Evolutionary conservation across 805 yeast genomes (phyloP).

Genomic region (Scheffersomyces amazonensis): DNA sequence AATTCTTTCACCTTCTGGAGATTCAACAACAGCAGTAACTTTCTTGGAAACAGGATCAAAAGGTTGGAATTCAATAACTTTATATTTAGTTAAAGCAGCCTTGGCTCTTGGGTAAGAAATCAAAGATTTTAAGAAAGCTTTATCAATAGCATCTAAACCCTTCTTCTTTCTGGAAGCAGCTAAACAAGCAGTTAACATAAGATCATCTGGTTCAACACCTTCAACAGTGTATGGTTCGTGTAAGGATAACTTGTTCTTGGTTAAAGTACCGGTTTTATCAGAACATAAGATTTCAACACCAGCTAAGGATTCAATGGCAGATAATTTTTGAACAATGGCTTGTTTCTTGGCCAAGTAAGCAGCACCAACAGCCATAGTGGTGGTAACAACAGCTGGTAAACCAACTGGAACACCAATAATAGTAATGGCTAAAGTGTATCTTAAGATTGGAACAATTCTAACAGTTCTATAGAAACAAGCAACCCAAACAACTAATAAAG

Average conservation of each 20-base stretch:
- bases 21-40: slow-evolving; percentile 91
- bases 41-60: slow-evolving; percentile 97
- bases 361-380: slow-evolving; percentile 99
- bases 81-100: slow-evolving; percentile 88
- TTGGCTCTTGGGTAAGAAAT: slow-evolving; percentile 88
- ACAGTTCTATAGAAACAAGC: slow-evolving; percentile 93
- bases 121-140: slow-evolving; percentile 92
- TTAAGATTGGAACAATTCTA: slow-evolving; percentile 80
- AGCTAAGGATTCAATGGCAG: slow-evolving; percentile 95
- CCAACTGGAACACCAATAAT: slow-evolving; percentile 98
- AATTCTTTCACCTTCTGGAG: slow-evolving; percentile 94
- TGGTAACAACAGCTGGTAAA: slow-evolving; percentile 97
- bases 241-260: slow-evolving; percentile 93
- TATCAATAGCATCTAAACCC: slow-evolving; percentile 97
- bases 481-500: slow-evolving; percentile 86
- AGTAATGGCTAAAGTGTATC: slow-evolving; percentile 93
- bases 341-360: slow-evolving; percentile 96
- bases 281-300: slow-evolving; percentile 98
- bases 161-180: slow-evolving; percentile 98
- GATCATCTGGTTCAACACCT: slow-evolving; percentile 94
- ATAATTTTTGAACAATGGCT: slow-evolving; percentile 94
- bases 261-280: slow-evolving; percentile 96
- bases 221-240: slow-evolving; percentile 98
- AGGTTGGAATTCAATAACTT: slow-evolving; percentile 93
- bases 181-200: slow-evolving; percentile 95